These are phyloP conservation scores for Solanum habrochaites DNA, from an alignment of 257 asterid species.

Conservation along the genomic window DNA sequence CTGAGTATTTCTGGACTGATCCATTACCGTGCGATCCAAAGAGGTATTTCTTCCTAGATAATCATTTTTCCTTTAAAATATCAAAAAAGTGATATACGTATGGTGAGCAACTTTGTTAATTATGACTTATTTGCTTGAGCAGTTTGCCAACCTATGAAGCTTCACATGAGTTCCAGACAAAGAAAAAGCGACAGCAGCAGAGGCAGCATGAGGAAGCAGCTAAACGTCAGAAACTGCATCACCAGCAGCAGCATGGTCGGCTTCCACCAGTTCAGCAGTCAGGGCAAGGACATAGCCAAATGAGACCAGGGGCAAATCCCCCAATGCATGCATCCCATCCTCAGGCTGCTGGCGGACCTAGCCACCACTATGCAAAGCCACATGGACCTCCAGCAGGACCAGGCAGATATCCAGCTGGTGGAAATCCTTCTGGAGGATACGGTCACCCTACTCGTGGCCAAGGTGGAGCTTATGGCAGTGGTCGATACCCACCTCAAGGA, in stretches of 20 bases:
- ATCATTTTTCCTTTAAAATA: background rate
- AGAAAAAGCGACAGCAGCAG: constrained; percentile 90
- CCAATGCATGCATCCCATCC: constrained; percentile 46
- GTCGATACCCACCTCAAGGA: constrained; percentile 75
- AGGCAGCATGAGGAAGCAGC: constrained; percentile 79
- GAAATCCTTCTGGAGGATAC: constrained; percentile 68
- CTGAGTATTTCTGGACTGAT: constrained; percentile 93
- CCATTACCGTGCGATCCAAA: constrained; percentile 95
- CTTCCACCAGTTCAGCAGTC: constrained; percentile 83
- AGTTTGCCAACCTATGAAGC: constrained; percentile 92
- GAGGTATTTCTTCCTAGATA: constrained; percentile 28
- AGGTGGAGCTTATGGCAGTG: constrained; percentile 66
- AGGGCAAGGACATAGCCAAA: constrained; percentile 53
- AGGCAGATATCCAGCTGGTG: constrained; percentile 66
- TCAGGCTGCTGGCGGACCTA: constrained; percentile 37
- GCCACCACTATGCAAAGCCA: constrained; percentile 66
- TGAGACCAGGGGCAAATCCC: constrained; percentile 47
- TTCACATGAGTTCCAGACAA: constrained; percentile 95
- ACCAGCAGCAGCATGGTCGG: constrained; percentile 75
- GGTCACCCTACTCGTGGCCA: constrained; percentile 64
- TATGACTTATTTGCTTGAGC: constrained; percentile 8
- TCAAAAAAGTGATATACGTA: background rate
- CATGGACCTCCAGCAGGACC: constrained; percentile 75
- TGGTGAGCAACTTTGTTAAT: background rate
- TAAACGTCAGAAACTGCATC: constrained; percentile 67